Evolutionary conservation across 179 eudicot genomes (phyloP).

Genomic region (Patellifolia procumbens): DNA sequence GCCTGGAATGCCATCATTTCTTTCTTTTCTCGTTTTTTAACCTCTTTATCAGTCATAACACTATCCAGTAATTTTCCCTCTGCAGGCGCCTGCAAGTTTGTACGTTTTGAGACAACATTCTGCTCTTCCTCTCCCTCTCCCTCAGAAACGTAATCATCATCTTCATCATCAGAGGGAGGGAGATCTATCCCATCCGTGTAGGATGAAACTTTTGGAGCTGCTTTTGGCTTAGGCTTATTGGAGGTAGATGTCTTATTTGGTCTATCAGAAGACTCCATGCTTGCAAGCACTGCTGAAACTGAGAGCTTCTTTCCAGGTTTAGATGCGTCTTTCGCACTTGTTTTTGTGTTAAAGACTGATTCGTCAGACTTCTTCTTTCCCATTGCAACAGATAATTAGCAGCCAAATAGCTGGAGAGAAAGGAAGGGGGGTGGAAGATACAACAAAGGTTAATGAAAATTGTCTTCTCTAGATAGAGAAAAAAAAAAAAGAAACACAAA

Average conservation of each 20-base stretch:
- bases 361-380: conserved; percentile 71
- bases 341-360: too few relatives aligned
- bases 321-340: conserved; percentile 30
- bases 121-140: conserved; percentile 38
- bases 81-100: conserved; percentile 24
- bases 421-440: too few relatives aligned
- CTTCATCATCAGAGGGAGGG: conserved; percentile 79
- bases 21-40: conserved; percentile 70
- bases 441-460: too few relatives aligned
- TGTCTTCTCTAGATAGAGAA: too few relatives aligned
- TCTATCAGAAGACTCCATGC: conserved; percentile 73
- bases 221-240: conserved; percentile 53
- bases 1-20: conserved; percentile 55
- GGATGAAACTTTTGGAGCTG: conserved; percentile 34
- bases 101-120: conserved; percentile 19
- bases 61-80: conserved; percentile 39
- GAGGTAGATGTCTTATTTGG: conserved; percentile 53
- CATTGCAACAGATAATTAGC: conserved; percentile 32
- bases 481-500: too few relatives aligned
- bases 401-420: too few relatives aligned
- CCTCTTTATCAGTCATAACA: conserved; percentile 54
- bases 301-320: conserved; percentile 44
- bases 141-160: conserved; percentile 39
- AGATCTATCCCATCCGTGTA: conserved; percentile 71
- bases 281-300: conserved; percentile 66